phyloP scores from a whole-genome alignment of 2,329 filamentous ascomycete genomes.

The Ascochyta viciae-villosae region DNA sequence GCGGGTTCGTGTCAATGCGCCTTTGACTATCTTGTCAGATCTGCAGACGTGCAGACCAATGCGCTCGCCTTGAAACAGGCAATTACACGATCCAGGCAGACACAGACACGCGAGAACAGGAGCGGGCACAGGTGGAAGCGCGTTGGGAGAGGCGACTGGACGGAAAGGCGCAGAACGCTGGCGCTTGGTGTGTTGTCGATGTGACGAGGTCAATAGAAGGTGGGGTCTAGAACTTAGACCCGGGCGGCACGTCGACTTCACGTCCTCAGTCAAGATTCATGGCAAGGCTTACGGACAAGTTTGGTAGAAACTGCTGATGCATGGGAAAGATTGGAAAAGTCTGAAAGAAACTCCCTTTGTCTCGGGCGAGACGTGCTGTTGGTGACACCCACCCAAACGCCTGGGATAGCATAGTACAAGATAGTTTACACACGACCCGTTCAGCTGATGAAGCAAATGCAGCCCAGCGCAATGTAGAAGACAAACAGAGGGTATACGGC shows the following conservation, averaged over 20 bases:
- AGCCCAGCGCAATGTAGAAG: slow-evolving; percentile 92
- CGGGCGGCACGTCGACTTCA: slow-evolving; percentile 6
- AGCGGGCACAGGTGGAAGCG: slow-evolving; percentile 18
- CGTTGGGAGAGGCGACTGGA: slow-evolving; percentile 32
- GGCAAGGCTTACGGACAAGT: too few relatives aligned
- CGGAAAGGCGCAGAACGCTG: slow-evolving; percentile 26
- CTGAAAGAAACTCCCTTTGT: slow-evolving; percentile 4
- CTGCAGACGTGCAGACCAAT: slow-evolving; percentile 32
- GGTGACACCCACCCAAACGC: slow-evolving; percentile 15
- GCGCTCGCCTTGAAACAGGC: slow-evolving; percentile 26
- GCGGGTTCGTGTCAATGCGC: slow-evolving; percentile 40
- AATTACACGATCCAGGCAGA: slow-evolving; percentile 25
- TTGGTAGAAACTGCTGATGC: neutral
- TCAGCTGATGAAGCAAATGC: slow-evolving; percentile 94
- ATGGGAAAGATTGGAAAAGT: neutral
- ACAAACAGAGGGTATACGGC: slow-evolving; percentile 95
- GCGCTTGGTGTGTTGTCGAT: slow-evolving; percentile 31
- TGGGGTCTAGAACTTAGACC: slow-evolving; percentile 30
- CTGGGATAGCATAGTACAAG: slow-evolving; percentile 12
- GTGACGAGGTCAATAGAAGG: slow-evolving; percentile 30
- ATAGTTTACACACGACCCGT: slow-evolving; percentile 8
- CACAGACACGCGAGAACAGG: slow-evolving; percentile 29
- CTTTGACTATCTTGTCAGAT: slow-evolving; percentile 28
- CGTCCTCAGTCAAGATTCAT: slow-evolving; percentile 2
- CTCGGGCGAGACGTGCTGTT: slow-evolving; percentile 9